Evolutionary conservation across 257 asterid species (phyloP), one percentile per base, ranked within the genome.

Genomic region (Oldenlandia corymbosa): DNA sequence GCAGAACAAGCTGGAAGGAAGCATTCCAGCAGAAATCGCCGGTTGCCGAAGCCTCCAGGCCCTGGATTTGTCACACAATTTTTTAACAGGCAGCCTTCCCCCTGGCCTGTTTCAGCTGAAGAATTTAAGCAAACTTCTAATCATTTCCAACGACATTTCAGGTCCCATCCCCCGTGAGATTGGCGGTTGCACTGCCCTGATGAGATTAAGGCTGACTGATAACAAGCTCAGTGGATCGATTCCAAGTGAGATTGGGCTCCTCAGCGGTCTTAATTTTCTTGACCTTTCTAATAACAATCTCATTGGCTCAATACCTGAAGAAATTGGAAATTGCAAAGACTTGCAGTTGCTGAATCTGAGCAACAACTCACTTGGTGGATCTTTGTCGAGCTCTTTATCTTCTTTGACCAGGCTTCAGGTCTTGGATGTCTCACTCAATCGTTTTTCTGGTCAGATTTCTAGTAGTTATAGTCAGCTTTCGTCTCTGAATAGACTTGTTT

Each of bases 1-100:
- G 96, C 84, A 83, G 66, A 88, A 88, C 76, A 84, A 76, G 84
- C 85, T 88, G 27, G 79, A 84, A 18, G 96, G 96, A 30, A 81
- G 76, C 61, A 81, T 88, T 63, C 95, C 96, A 11, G 59, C 73
- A 5, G 75, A 77, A 7, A 56, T 88, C 60, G 83, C 85, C 1
- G 87, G 88, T 42, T 82, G 90, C 76, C 50, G 58, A 54, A 86
- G 90, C 83, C 88, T 88, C 20, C 92, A 84, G 47, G 87, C 90
- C 18, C 64, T 88, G 77, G 96, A 88, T 66, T 79, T 88, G 58
- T 84, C 95, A 2, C 84, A 74, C 8, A 88, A 88, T 67, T 73
- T 71, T 30, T 75, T 88, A 2, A 82, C 87, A 2, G 95, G 96
- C 63, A 78, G 74, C 68, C 64, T 88, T 23, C 86, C 96, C 6